Conservation (phyloP, 495 filamentous ascomycete species). For the Entonaema liquescens region DNA sequence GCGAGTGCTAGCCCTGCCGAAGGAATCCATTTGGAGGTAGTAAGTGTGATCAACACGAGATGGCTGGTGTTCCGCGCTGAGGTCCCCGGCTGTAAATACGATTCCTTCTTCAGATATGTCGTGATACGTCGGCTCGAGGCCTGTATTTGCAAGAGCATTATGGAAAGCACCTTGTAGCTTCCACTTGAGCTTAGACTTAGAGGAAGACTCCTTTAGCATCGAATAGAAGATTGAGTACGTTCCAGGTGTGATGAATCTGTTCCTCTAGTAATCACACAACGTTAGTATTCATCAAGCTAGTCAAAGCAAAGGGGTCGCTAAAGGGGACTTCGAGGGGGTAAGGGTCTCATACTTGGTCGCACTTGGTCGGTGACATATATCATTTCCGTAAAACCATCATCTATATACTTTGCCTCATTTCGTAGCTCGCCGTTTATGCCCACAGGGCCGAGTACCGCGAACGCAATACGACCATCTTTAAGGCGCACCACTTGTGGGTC, state of each 20-base stretch:
- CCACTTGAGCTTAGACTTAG: slow-evolving; percentile 23
- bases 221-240: slow-evolving; percentile 44
- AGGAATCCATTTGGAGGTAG: slow-evolving; percentile 40
- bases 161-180: slow-evolving; percentile 22
- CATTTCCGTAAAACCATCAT: no score
- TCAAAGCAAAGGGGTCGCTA: no score
- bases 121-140: slow-evolving; percentile 15
- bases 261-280: neutral
- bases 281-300: neutral
- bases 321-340: neutral
- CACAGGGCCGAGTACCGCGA: slow-evolving; percentile 34
- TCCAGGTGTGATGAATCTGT: neutral
- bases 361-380: slow-evolving; percentile 16
- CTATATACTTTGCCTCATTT: neutral
- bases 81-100: slow-evolving; percentile 25
- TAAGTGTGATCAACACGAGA: slow-evolving; percentile 26
- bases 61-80: neutral
- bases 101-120: slow-evolving; percentile 42
- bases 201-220: slow-evolving; percentile 29
- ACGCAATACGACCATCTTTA: slow-evolving; percentile 33
- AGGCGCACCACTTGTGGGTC: slow-evolving; percentile 36
- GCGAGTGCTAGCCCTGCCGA: slow-evolving; percentile 3
- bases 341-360: slow-evolving; percentile 29
- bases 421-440: slow-evolving; percentile 25
- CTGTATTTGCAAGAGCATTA: slow-evolving; percentile 32